Percentiles rank a stretch among this genome's conserved stretches.
These are phyloP conservation scores for Talaromyces stipitatus DNA, from an alignment of 495 filamentous ascomycete genomes.

Conservation along the genomic window DNA sequence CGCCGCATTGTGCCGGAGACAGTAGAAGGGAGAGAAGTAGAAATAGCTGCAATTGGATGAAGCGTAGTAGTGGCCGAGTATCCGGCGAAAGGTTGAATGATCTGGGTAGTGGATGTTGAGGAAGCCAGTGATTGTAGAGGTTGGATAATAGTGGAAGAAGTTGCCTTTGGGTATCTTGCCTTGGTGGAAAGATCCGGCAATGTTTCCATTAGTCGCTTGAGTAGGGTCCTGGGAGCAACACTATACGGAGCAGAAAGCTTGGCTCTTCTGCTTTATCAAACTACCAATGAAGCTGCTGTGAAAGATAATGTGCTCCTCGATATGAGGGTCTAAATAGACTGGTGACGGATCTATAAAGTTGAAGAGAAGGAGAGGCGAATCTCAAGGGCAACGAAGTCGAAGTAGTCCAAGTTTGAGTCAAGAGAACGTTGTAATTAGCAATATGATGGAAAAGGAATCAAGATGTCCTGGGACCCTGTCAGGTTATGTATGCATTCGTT, in stretches of 20 bases:
- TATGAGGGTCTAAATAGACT: background rate
- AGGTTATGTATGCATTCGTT: slow-evolving; percentile 2
- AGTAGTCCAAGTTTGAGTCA: background rate
- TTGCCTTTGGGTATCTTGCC: background rate
- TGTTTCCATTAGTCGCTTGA: background rate
- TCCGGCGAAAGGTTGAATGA: background rate
- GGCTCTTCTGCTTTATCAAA: background rate
- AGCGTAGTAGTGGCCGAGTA: background rate
- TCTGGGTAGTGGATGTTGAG: background rate
- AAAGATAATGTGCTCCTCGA: background rate
- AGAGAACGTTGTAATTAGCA: background rate
- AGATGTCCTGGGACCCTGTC: background rate
- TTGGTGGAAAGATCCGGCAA: background rate
- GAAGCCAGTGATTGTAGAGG: background rate
- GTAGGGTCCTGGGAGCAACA: too few species aligned
- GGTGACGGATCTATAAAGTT: background rate
- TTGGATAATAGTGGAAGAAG: background rate
- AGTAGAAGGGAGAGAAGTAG: background rate
- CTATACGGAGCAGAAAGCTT: too few species aligned
- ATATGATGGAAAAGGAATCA: background rate
- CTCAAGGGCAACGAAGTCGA: background rate
- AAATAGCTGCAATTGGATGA: background rate
- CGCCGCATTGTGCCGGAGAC: slow-evolving; percentile 20
- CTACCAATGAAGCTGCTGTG: background rate
- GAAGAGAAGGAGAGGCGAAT: background rate